These are phyloP conservation scores for Nicotiana attenuata DNA, from an alignment of 257 asterid genomes.

Conservation along the genomic window DNA sequence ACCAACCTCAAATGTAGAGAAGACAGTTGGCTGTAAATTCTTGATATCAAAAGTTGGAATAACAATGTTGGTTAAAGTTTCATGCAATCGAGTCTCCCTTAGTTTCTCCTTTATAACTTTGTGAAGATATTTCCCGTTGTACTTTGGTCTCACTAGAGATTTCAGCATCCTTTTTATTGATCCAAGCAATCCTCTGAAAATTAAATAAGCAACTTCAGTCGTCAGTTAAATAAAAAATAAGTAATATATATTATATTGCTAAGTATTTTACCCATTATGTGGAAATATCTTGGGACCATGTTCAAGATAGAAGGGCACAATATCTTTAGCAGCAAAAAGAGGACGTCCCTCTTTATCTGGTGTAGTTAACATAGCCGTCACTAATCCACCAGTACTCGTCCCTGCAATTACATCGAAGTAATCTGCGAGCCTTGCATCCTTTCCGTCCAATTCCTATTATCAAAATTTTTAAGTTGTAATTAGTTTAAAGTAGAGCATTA, in stretches of 20 bases:
- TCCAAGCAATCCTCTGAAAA: not conserved
- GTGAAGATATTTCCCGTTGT: not conserved
- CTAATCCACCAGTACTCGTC: not conserved
- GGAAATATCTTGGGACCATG: not conserved
- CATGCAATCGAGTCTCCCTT: not conserved
- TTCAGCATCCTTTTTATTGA: not conserved
- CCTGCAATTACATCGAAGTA: too few species aligned
- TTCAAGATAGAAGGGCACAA: not conserved
- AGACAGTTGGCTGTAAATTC: not conserved
- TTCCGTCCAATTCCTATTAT: too few species aligned
- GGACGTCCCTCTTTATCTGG: not conserved
- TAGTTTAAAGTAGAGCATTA: too few species aligned
- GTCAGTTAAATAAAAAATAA: too few species aligned
- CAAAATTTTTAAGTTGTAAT: too few species aligned
- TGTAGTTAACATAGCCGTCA: not conserved
- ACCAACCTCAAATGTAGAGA: not conserved
- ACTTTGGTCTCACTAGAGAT: not conserved
- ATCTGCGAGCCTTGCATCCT: too few species aligned
- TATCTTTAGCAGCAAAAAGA: not conserved
- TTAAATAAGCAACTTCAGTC: not conserved
- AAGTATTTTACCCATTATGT: conserved; percentile 4
- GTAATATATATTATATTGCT: too few species aligned
- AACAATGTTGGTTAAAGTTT: not conserved
- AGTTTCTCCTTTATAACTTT: not conserved
- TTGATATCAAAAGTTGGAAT: not conserved